Percentiles rank a stretch among this genome's conserved stretches.
These are phyloP conservation scores for Grigorovia yakushimaensis DNA, from an alignment of 805 yeast genomes.

Conservation along the genomic window DNA sequence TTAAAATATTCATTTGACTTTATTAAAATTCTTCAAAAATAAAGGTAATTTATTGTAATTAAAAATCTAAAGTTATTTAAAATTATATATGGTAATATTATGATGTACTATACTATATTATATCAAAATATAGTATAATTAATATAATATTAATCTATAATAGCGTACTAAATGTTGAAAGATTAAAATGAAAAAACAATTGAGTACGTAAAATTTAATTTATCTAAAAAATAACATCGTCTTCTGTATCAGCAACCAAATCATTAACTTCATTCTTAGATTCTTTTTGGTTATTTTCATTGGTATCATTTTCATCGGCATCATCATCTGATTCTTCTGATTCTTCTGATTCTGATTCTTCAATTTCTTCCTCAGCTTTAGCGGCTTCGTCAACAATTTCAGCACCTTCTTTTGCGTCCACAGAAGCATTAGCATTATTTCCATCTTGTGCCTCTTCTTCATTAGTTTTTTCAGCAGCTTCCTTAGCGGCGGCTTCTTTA, in stretches of 20 bases:
- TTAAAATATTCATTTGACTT: background rate
- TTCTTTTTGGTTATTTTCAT: conserved; percentile 8
- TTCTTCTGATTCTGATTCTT: conserved; percentile 8
- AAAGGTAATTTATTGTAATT: no score
- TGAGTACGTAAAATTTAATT: background rate
- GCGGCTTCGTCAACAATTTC: background rate
- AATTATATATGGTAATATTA: background rate
- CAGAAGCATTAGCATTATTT: conserved; percentile 9
- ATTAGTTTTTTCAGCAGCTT: conserved; percentile 16
- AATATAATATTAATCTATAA: background rate
- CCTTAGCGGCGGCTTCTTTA: no score
- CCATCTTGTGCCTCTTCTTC: conserved; percentile 10
- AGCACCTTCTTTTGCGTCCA: conserved; percentile 1
- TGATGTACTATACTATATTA: background rate
- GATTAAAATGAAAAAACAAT: background rate
- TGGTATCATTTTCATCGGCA: background rate
- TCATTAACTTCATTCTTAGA: conserved; percentile 12
- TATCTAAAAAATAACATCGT: conserved; percentile 35
- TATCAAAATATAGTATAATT: background rate
- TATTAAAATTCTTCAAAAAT: no score
- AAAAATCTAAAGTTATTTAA: background rate
- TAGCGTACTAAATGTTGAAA: background rate
- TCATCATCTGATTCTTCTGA: background rate
- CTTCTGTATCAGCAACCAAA: conserved; percentile 34
- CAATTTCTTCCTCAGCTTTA: conserved; percentile 14